A percentile compares a stretch with the other conserved stretches of the same genome.
These are phyloP conservation scores for Hymenoscyphus fraxineus DNA, from an alignment of 2,329 filamentous ascomycete species.

Conservation along the genomic window DNA sequence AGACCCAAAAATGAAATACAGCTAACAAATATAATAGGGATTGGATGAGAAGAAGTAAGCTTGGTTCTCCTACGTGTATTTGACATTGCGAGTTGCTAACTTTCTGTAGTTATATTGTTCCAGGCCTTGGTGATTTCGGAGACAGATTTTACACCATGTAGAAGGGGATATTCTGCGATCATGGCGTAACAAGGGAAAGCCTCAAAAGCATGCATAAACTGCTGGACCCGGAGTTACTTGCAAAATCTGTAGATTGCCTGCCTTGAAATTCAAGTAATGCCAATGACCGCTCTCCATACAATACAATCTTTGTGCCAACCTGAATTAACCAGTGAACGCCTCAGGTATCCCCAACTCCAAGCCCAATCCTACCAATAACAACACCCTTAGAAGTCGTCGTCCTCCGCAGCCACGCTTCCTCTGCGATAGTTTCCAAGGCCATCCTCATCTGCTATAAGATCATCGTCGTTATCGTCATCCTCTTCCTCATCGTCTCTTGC, in stretches of 20 bases:
- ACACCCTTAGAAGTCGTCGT: conserved; percentile 49
- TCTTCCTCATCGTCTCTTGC: conserved; percentile 28
- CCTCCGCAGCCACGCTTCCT: conserved; percentile 51
- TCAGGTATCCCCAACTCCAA: conserved; percentile 18
- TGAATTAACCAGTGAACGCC: conserved; percentile 15
- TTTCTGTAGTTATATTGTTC: conserved; percentile 77
- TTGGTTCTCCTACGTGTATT: conserved; percentile 4
- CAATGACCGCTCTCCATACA: neutral
- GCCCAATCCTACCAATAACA: neutral
- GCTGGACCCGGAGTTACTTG: neutral
- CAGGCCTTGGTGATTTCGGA: conserved; percentile 90
- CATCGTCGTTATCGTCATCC: conserved; percentile 34
- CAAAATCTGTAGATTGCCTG: neutral
- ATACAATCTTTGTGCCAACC: neutral
- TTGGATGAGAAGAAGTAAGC: conserved; percentile 94
- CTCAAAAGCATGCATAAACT: neutral
- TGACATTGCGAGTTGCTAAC: conserved; percentile 17
- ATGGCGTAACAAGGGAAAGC: neutral
- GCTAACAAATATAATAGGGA: conserved; percentile 48
- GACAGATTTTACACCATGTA: conserved; percentile 93
- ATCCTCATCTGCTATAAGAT: conserved; percentile 41
- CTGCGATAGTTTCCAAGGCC: conserved; percentile 50
- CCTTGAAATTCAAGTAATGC: neutral
- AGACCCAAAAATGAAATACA: conserved; percentile 9
- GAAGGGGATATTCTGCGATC: conserved; percentile 14